Percentiles rank a stretch among this genome's conserved stretches.
phyloP scores from a whole-genome alignment of 768 basidiomycete genomes.

The Omphalotus guepiniiformis region DNA sequence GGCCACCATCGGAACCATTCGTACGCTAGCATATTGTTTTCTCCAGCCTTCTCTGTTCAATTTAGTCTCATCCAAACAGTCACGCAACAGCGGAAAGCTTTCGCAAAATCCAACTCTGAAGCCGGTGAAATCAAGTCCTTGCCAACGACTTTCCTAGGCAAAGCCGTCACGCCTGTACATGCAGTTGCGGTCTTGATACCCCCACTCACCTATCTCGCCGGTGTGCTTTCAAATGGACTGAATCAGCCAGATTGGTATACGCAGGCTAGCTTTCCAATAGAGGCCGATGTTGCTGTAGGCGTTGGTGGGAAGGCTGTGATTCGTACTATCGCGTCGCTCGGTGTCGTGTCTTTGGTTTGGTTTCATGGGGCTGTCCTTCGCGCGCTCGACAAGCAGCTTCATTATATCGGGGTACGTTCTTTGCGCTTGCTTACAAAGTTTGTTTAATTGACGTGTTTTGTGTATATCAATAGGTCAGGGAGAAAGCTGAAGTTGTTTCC shows the following conservation, averaged over 20 bases:
- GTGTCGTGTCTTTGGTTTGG: constrained; percentile 16
- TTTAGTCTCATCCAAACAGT: not conserved
- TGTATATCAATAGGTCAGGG: constrained; percentile 17
- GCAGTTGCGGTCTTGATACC: constrained; percentile 18
- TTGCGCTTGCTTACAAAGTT: not conserved
- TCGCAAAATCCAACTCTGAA: constrained; percentile 10
- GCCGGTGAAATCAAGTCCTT: constrained; percentile 15
- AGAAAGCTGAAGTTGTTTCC: constrained; percentile 23
- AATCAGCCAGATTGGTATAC: constrained; percentile 31
- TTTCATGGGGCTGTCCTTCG: constrained; percentile 12
- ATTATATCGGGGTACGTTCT: constrained; percentile 26
- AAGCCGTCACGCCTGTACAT: constrained; percentile 23
- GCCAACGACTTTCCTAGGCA: constrained; percentile 17
- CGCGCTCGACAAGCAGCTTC: constrained; percentile 24
- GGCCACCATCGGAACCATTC: not conserved
- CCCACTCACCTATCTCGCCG: constrained; percentile 23
- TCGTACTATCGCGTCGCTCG: constrained; percentile 21
- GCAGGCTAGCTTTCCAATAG: constrained; percentile 19
- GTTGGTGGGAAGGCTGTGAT: constrained; percentile 19
- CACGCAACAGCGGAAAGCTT: not conserved
- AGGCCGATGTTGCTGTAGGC: constrained; percentile 12
- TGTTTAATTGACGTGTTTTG: not conserved
- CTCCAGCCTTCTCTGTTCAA: not conserved
- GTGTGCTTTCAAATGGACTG: constrained; percentile 23
- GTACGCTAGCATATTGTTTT: not conserved